Base-by-base conservation (phyloP, 2,329 filamentous ascomycete genomes). In the Fusarium albosuccineum region DNA sequence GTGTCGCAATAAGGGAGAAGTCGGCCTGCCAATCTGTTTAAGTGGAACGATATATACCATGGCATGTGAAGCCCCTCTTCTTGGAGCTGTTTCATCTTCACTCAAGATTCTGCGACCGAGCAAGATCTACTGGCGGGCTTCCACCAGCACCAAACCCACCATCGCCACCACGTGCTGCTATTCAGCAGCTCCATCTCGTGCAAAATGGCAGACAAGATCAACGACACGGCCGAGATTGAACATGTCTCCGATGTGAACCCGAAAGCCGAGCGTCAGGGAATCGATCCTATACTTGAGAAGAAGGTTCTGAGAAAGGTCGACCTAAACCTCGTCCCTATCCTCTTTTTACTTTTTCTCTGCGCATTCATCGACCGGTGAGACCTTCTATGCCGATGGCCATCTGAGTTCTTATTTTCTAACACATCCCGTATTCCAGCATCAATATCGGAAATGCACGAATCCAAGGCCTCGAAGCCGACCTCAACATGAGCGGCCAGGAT, bases 381-480 rank as follows among this genome's bases (percentile, higher is more conserved):
- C 9, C 40, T 13, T 3, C 1, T 1, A 13, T 11, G 4, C 2
- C 5, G 5, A 14, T 22, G 4, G 10, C 11, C 11, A 42, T 26
- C 41, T 2, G 2, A 16, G 11, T 11, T 17, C 27, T 10, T 45
- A 17, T 45, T 34, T 56, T 9, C 42, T 56, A 1, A 48, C 7
- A 3, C 13, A 30, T 39, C 9, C 6, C n/a, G 9, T 30, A 5
- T 16, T 45, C 14, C 9, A 58, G 56, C 13, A 58, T 58, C 26
- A 58, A 58, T 10, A 58, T 58, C n/a, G 59, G 59, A 1, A 62
- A 62, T 58, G 54, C 59, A 3, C 14, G 45, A 17, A 62, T 62
- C 36, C 59, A 62, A 9, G 59, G 59, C 33, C 8, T 62, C 2
- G 46, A 58, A 41, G 54, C 37, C 3, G 59, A 58, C 33, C 48